Evolutionary conservation across 2,329 filamentous ascomycete genomes (phyloP).

Genomic region (Clonostachys byssicola): DNA sequence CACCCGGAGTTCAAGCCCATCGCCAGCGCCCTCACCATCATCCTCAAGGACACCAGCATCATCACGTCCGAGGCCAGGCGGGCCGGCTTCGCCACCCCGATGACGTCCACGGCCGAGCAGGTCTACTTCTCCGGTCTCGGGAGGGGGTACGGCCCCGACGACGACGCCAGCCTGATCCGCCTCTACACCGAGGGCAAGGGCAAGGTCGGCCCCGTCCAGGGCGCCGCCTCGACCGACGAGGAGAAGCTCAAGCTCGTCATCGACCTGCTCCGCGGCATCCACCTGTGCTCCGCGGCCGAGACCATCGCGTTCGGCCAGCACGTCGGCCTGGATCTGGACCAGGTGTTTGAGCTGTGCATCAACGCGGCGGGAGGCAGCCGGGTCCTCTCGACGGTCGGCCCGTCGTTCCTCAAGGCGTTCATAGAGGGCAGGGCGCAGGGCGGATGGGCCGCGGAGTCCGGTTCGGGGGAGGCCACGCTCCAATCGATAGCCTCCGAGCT

Average conservation of each 20-base stretch:
- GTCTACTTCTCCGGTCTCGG: conserved; percentile 56
- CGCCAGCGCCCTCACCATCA: conserved; percentile 55
- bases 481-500: conserved; percentile 20
- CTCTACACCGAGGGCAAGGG: conserved; percentile 33
- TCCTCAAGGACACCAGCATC: conserved; percentile 59
- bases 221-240: conserved; percentile 19
- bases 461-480: conserved; percentile 11
- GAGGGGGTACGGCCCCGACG: conserved; percentile 44
- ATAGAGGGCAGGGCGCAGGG: conserved; percentile 11
- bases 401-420: conserved; percentile 28
- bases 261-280: conserved; percentile 34
- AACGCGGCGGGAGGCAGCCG: conserved; percentile 38
- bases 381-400: conserved; percentile 29
- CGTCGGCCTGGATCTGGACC: conserved; percentile 36
- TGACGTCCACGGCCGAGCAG: conserved; percentile 61
- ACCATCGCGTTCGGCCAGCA: conserved; percentile 32
- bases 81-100: conserved; percentile 52
- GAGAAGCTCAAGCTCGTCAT: conserved; percentile 30
- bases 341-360: conserved; percentile 37
- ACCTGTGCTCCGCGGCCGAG: conserved; percentile 36
- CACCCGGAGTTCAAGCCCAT: conserved; percentile 46
- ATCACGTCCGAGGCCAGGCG: conserved; percentile 62
- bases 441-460: conserved; percentile 5
- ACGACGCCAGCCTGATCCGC: conserved; percentile 36
- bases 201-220: conserved; percentile 19